Percentiles rank a stretch among this genome's conserved stretches.
Conservation (phyloP, 2,329 filamentous ascomycete species). For the Trematosphaeria pertusa region DNA sequence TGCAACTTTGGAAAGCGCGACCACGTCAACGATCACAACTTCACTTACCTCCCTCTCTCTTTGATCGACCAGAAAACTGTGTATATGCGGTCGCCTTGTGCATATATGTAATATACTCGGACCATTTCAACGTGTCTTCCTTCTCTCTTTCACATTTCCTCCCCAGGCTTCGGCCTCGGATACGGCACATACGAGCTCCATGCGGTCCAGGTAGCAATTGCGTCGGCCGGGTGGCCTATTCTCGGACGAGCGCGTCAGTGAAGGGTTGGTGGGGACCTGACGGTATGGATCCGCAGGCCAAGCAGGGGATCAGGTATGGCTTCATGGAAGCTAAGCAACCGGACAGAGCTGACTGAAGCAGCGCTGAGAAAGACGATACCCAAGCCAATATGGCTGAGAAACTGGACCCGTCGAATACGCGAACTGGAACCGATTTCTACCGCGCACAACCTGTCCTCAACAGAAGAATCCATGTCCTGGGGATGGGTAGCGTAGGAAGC, state of each 20-base stretch:
- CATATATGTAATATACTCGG: constrained; percentile 20
- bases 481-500: constrained; percentile 80
- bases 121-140: constrained; percentile 53
- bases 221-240: constrained; percentile 53
- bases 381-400: not conserved
- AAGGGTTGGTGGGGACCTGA: constrained; percentile 27
- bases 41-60: not conserved
- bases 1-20: too few species aligned
- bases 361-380: constrained; percentile 24
- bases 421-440: constrained; percentile 40
- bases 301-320: constrained; percentile 19
- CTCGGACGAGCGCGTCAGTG: constrained; percentile 26
- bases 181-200: constrained; percentile 47
- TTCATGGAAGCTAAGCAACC: not conserved
- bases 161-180: constrained; percentile 55
- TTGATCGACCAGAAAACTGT: constrained; percentile 1
- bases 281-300: constrained; percentile 19
- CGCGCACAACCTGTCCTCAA: constrained; percentile 35
- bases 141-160: constrained; percentile 44
- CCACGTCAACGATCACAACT: constrained; percentile 13
- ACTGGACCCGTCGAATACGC: not conserved
- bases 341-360: constrained; percentile 17
- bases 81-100: constrained; percentile 6
- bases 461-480: constrained; percentile 68
- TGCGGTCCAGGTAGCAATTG: constrained; percentile 52